Base-by-base conservation (phyloP, 148 eudicot genomes). In the Beta vulgaris region DNA sequence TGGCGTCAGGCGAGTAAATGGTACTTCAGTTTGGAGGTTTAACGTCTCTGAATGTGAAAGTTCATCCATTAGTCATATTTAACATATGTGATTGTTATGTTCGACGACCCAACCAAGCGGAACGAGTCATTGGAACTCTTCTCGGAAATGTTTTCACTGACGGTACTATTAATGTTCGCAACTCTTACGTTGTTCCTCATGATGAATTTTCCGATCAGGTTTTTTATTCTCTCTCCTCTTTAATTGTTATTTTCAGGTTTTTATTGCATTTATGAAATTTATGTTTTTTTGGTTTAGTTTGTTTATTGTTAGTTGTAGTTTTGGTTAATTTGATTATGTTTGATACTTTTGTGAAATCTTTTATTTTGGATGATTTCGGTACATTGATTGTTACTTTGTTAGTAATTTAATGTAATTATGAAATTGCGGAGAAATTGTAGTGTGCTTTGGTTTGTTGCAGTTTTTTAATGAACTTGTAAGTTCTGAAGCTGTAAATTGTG, bases 201-300 rank as follows among this genome's bases (percentile, higher is more conserved):
- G 91, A 86, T 69, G 97, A 91, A 79, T 89, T 86, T 3, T 88
- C 92, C 6, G 99, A 92, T 83, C 97, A 95, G 98, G 98, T 95
- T 70, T 34, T 14, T 43, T 26, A 34, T 23, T 71, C 34, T 36
- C 13, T 3, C 63, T 67, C 10, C 14, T 5, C 44, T 29, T 70
- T 71, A 32, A 10, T 9, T 21, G 28, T 60, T 61, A 25, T 5
- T 1, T 14, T 48, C 7, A 1, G 7, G 1, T 11, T 3, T 59
- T 23, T 14, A 34, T 14, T 23, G 11, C n/a, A n/a, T 7, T 28
- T 21, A 35, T 55, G 21, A 42, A 6, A 28, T 15, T 29, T 46
- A 8, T 16, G 28, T 74, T 0, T 0, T 21, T 46, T 46, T 16
- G 31, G 3, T 34, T 25, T 10, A 23, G 5, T n/a, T 67, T n/a